Conservation (phyloP, 805 yeast species). For the Starmerella roubikii region DNA sequence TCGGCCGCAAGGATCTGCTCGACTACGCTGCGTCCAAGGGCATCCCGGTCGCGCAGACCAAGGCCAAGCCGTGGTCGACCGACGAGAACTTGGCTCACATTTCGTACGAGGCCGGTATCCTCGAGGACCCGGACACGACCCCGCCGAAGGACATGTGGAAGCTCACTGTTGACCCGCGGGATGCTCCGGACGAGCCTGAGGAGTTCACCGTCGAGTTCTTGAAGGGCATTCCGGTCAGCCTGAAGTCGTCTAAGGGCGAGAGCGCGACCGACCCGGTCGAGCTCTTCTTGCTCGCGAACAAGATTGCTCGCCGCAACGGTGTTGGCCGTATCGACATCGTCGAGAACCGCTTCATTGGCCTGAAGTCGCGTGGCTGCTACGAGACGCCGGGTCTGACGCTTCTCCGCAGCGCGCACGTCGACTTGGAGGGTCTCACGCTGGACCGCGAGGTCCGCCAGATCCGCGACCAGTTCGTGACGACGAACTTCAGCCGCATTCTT, state of each 20-base stretch:
- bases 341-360: conserved; percentile 97
- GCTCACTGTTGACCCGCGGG: conserved; percentile 86
- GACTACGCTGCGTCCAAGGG: conserved; percentile 86
- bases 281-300: conserved; percentile 81
- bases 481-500: conserved; percentile 74
- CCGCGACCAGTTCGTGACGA: conserved; percentile 92
- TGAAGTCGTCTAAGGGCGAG: conserved; percentile 44
- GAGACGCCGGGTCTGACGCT: conserved; percentile 97
- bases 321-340: conserved; percentile 99
- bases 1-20: conserved; percentile 92
- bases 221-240: conserved; percentile 78
- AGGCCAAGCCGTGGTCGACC: conserved; percentile 99
- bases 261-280: conserved; percentile 77
- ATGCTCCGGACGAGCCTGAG: conserved; percentile 92
- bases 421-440: conserved; percentile 89
- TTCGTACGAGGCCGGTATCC: conserved; percentile 97
- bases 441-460: conserved; percentile 96
- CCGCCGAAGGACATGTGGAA: conserved; percentile 99
- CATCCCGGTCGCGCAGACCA: conserved; percentile 93
- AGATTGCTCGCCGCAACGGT: conserved; percentile 97
- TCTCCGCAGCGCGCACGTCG: conserved; percentile 87
- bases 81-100: conserved; percentile 99
- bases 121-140: conserved; percentile 96
- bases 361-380: conserved; percentile 98
- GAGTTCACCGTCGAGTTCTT: conserved; percentile 68